Evolutionary conservation across 2,329 filamentous ascomycete species (phyloP).

Genomic region (Xylaria sp.): DNA sequence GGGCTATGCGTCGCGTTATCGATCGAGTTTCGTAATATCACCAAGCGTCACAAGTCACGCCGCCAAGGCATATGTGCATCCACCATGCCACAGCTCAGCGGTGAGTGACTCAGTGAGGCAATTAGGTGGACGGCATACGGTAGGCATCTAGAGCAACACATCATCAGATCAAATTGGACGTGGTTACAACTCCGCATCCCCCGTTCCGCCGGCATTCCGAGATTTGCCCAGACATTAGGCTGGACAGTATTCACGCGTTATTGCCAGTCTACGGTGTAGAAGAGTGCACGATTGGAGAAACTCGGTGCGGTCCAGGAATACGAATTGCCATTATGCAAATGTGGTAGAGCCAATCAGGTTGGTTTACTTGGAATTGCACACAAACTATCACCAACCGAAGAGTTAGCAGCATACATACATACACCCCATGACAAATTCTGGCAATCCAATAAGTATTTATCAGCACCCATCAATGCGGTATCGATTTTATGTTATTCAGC

Average conservation of each 20-base stretch:
- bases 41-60: constrained; percentile 25
- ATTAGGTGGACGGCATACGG: constrained; percentile 17
- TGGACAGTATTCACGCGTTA: constrained; percentile 36
- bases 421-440: constrained; percentile 30
- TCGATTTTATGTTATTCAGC: constrained; percentile 32
- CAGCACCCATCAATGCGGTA: constrained; percentile 23
- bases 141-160: constrained; percentile 27
- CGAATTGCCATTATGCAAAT: constrained; percentile 23
- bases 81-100: constrained; percentile 25
- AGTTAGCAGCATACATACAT: constrained; percentile 11
- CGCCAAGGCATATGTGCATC: constrained; percentile 33
- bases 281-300: constrained; percentile 16
- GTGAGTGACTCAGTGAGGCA: constrained; percentile 35
- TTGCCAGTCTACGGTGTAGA: constrained; percentile 24
- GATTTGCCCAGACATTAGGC: constrained; percentile 25
- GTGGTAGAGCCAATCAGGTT: constrained; percentile 27
- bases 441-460: constrained; percentile 22
- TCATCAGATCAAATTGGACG: constrained; percentile 28
- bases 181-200: constrained; percentile 29
- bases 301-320: background rate
- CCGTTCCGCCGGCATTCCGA: constrained; percentile 27
- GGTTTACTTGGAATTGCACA: constrained; percentile 2
- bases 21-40: constrained; percentile 12
- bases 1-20: constrained; percentile 21
- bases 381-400: constrained; percentile 2